A percentile compares a stretch with the other conserved stretches of the same genome.
phyloP scores from a whole-genome alignment of 129 eudicot genomes.

The Chrysanthemum seticuspe region DNA sequence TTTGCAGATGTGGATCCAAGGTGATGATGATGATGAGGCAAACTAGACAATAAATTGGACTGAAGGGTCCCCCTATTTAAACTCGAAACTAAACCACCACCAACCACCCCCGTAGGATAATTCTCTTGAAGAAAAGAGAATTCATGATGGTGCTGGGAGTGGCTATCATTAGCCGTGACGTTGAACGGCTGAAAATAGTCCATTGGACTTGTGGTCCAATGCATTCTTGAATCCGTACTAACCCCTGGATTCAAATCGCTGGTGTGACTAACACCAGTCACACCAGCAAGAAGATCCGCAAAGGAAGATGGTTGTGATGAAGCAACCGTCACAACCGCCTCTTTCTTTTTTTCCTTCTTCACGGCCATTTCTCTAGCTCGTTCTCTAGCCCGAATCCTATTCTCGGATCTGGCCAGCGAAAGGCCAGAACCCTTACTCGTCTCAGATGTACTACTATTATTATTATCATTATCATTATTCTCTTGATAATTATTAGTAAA shows the following conservation, averaged over 20 bases:
- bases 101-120: conserved; percentile 39
- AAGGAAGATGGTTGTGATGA: conserved; percentile 60
- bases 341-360: conserved; percentile 49
- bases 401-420: conserved; percentile 68
- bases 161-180: conserved; percentile 39
- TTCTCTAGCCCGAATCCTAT: conserved; percentile 60
- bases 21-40: conserved; percentile 31
- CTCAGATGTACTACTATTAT: conserved; percentile 66
- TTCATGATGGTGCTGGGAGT: conserved; percentile 44
- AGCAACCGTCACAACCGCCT: conserved; percentile 39
- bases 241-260: background rate
- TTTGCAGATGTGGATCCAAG: conserved; percentile 41
- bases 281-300: conserved; percentile 63
- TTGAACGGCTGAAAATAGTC: conserved; percentile 31
- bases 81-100: conserved; percentile 40
- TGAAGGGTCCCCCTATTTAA: conserved; percentile 99
- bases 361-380: conserved; percentile 78
- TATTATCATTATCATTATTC: no score
- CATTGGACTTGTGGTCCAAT: conserved; percentile 24
- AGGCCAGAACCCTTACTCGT: conserved; percentile 77
- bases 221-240: conserved; percentile 11
- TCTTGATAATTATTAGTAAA: no score
- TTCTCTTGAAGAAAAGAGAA: conserved; percentile 65
- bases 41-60: conserved; percentile 79
- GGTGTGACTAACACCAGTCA: conserved; percentile 1